Evolutionary conservation across 345 rosid genomes (phyloP).

Genomic region (Alliaria petiolata): DNA sequence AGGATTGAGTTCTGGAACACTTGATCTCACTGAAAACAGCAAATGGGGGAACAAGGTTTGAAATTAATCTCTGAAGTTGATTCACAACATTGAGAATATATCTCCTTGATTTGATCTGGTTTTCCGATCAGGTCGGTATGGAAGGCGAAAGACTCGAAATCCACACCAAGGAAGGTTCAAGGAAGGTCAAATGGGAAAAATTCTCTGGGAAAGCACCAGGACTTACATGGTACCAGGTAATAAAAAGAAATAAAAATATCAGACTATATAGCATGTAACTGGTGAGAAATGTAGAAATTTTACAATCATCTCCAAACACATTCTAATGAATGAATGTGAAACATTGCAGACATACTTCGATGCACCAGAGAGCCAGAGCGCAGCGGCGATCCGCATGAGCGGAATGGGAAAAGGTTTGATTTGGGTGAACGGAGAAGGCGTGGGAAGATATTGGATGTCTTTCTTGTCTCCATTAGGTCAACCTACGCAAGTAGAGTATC

Average conservation of each 20-base stretch:
- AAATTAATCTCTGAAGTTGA: not conserved
- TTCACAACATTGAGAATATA: not conserved
- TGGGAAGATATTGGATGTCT: conserved; percentile 83
- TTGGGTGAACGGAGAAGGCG: conserved; percentile 81
- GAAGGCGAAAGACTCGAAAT: conserved; percentile 53
- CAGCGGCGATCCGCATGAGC: conserved; percentile 51
- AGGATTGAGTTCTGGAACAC: conserved; percentile 78
- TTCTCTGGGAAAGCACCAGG: conserved; percentile 36
- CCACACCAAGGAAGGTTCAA: conserved; percentile 47
- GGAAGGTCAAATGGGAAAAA: conserved; percentile 49
- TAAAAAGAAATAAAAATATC: not conserved
- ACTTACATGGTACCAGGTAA: conserved; percentile 90
- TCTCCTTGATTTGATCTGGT: conserved; percentile 1
- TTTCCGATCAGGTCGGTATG: conserved; percentile 53
- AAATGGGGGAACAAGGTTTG: conserved; percentile 83
- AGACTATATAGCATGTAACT: not conserved
- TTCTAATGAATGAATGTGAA: conserved; percentile 6
- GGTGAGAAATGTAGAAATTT: not conserved
- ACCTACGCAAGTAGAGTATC: conserved; percentile 79
- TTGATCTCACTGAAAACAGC: conserved; percentile 55
- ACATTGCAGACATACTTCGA: conserved; percentile 55
- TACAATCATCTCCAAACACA: not conserved
- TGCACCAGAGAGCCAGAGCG: conserved; percentile 59
- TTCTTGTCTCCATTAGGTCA: conserved; percentile 60
- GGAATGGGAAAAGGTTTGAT: conserved; percentile 81